phyloP scores from a whole-genome alignment of 1,284 basidiomycete species.

The Ustilago tritici region DNA sequence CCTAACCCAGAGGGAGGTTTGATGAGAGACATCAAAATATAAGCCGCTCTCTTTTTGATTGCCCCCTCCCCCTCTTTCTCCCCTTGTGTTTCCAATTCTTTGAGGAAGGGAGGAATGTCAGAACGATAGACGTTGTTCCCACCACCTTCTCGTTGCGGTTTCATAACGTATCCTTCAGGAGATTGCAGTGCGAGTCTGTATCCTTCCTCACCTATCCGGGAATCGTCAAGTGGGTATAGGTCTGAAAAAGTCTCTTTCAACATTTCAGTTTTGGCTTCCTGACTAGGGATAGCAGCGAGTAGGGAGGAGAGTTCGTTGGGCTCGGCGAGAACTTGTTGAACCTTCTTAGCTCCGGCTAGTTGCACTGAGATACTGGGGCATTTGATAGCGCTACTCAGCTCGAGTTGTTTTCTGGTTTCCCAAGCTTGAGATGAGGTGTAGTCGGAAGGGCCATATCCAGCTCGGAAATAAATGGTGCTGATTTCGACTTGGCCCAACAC shows the following conservation, averaged over 20 bases:
- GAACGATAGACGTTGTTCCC: slow-evolving; percentile 94
- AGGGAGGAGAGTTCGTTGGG: slow-evolving; percentile 78
- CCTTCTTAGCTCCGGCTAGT: slow-evolving; percentile 93
- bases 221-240: slow-evolving; percentile 71
- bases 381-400: slow-evolving; percentile 86
- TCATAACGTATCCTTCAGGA: slow-evolving; percentile 81
- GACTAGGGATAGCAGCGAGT: slow-evolving; percentile 71
- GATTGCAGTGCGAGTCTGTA: slow-evolving; percentile 74
- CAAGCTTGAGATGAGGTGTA: slow-evolving; percentile 78
- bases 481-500: slow-evolving; percentile 74
- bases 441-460: slow-evolving; percentile 88
- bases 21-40: slow-evolving; percentile 95
- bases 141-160: slow-evolving; percentile 96
- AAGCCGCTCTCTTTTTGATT: slow-evolving; percentile 73
- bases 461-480: slow-evolving; percentile 86
- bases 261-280: not conserved
- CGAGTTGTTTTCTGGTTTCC: slow-evolving; percentile 80
- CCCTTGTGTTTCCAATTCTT: slow-evolving; percentile 61
- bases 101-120: slow-evolving; percentile 83
- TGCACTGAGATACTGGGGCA: slow-evolving; percentile 92
- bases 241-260: slow-evolving; percentile 50
- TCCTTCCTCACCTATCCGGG: slow-evolving; percentile 72
- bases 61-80: not conserved
- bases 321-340: slow-evolving; percentile 87
- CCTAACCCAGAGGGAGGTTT: slow-evolving; percentile 77